Base-by-base conservation (phyloP, 2,329 filamentous ascomycete species). In the Dothidotthia symphoricarpi region DNA sequence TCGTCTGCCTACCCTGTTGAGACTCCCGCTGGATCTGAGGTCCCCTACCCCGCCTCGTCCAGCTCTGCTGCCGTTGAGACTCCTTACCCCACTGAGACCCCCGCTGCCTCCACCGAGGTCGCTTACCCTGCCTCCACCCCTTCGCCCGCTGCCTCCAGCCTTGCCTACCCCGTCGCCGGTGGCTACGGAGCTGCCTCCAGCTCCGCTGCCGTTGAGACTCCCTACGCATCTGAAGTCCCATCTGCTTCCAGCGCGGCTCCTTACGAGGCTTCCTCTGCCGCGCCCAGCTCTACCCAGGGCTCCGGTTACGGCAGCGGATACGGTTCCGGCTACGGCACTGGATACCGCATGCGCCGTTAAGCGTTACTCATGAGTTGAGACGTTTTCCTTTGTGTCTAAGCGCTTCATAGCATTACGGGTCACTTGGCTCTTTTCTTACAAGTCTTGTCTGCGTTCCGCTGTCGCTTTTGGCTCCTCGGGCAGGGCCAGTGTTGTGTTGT, bases 391-490 rank as follows among this genome's bases (percentile, higher is more conserved):
- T 51, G 30, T 46, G 45, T 49, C 43, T 41, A 43, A 42, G 43
- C 44, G 43, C 40, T 31, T 43, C 30, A 27, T 31, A 49, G 28
- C 29, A 26, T 34, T 30, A 36, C 24, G 44, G 52, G 43, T 50
- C 49, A 43, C 38, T 56, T 57, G 53, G 43, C 36, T 50, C 40
- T 31, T 52, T 57, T 56, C 54, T 51, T 53, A 44, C 42, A 49
- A 52, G 45, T 51, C 46, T 50, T 48, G 49, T 56, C 43, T 53
- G 41, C 31, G 34, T 47, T 49, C 36, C 34, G 42, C 39, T 43
- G 45, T 51, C 9, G 19, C 31, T 41, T 50, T 39, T 40, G 38
- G 45, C 49, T 49, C 49, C 45, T 51, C 41, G 39, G 51, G 46
- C 45, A 53, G 43, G 47, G 43, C 32, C 46, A 49, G 38, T 40